A percentile compares a stretch with the other conserved stretches of the same genome.
phyloP scores from a whole-genome alignment of 2,329 filamentous ascomycete genomes.

The Cercospora nicotianae region DNA sequence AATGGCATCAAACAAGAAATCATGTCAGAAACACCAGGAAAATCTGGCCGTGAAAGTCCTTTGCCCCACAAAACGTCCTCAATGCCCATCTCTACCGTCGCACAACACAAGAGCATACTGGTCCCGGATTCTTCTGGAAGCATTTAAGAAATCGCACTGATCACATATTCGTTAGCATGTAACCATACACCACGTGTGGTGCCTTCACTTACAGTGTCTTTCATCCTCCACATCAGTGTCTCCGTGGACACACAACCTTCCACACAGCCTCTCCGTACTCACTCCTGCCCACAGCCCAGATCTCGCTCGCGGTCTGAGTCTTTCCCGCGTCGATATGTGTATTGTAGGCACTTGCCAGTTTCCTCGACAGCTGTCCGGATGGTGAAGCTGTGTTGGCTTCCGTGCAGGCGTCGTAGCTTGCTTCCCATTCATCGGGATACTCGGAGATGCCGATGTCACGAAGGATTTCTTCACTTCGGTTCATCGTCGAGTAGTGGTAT shows the following conservation, averaged over 20 bases:
- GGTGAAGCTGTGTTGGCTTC: neutral
- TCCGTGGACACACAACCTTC: neutral
- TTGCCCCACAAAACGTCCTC: neutral
- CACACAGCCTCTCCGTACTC: neutral
- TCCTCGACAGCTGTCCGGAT: neutral
- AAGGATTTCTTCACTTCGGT: neutral
- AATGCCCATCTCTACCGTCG: neutral
- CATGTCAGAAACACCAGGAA: neutral
- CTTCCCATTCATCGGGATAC: neutral
- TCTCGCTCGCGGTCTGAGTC: neutral
- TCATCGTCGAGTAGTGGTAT: neutral
- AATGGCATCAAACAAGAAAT: neutral
- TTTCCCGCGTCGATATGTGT: neutral
- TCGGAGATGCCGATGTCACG: neutral
- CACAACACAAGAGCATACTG: neutral
- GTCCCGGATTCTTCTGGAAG: neutral
- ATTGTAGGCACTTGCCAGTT: neutral
- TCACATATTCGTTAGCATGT: neutral
- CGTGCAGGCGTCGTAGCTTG: neutral
- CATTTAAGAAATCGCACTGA: neutral
- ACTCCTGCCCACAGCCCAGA: neutral
- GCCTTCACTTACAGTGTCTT: neutral
- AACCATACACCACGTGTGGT: neutral
- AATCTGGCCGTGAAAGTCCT: neutral
- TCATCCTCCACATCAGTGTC: neutral